Evolutionary conservation across 2,329 filamentous ascomycete genomes (phyloP), one percentile per base, ranked within the genome.

Genomic region (Apiospora rasikravindrae): DNA sequence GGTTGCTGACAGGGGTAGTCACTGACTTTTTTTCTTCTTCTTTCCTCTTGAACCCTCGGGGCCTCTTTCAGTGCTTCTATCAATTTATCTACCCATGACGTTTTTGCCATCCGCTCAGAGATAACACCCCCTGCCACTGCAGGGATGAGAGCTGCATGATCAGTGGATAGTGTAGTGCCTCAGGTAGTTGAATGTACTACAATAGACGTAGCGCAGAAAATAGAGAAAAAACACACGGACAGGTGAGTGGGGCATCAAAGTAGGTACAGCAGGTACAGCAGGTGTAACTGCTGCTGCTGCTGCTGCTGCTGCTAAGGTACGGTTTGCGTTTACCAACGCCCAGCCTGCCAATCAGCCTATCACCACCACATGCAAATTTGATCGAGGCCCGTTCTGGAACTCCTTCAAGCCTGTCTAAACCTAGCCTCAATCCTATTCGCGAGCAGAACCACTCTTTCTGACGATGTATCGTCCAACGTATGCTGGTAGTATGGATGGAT

Each of bases 341-440:
- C 33, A 37, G 33, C 33, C 33, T n/a, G 45, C 10, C 40, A 42
- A 14, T 29, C 51, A 37, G 16, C 53, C 53, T 61, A 61, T 61
- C 57, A 64, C 22, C 26, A 26, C 57, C 57, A 64, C 57, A 64
- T 64, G 57, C 57, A 64, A 64, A 64, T 64, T 64, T 64, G 29
- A 40, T 40, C 33, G 3, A 40, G 57, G 57, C 33, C 57, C 33
- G 19, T 64, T 64, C 57, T 64, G 57, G 57, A 40, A 64, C 57
- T 24, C 57, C 29, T 37, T 64, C 57, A 40, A 37, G 57, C 19
- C 57, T 64, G 29, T 64, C 57, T 22, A 64, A 64, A 64, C 57
- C 33, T 64, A 64, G 57, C 57, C n/a, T 22, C 57, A 64, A 64
- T 64, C 29, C 33, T 64, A 64, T 37, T 64, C 57, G 57, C 57